phyloP scores from a whole-genome alignment of 176 grass and related monocot species.

The Lolium perenne region DNA sequence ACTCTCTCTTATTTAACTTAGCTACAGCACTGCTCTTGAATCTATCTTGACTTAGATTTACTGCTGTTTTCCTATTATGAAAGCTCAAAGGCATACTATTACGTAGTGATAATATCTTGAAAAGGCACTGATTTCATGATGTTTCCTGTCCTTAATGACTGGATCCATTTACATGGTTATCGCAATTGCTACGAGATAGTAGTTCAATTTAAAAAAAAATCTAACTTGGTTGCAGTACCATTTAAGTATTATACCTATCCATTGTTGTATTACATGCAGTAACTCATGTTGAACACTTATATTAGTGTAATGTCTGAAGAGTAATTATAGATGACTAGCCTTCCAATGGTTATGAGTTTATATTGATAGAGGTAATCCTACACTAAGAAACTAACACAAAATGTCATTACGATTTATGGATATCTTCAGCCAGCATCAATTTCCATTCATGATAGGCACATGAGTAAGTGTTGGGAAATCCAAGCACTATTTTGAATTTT shows the following conservation, averaged over 20 bases:
- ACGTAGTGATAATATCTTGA: not conserved
- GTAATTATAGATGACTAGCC: conserved; percentile 3
- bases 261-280: not conserved
- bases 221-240: not conserved
- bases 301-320: conserved; percentile 5
- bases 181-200: not conserved
- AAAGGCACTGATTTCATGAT: not conserved
- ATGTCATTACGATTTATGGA: not conserved
- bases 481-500: conserved; percentile 18
- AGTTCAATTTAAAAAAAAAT: not conserved
- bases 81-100: not conserved
- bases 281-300: not conserved
- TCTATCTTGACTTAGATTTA: not conserved
- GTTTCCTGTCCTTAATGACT: not conserved
- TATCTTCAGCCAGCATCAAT: not conserved
- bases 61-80: not conserved
- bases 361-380: not conserved
- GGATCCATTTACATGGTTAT: not conserved
- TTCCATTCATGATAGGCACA: not conserved
- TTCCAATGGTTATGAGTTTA: not conserved
- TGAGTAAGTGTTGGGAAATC: not conserved
- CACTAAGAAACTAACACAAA: not conserved
- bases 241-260: not conserved
- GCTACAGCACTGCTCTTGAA: not conserved
- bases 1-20: conserved; percentile 14